Conservation (phyloP, 495 filamentous ascomycete species). For the Venustampulla echinocandica region DNA sequence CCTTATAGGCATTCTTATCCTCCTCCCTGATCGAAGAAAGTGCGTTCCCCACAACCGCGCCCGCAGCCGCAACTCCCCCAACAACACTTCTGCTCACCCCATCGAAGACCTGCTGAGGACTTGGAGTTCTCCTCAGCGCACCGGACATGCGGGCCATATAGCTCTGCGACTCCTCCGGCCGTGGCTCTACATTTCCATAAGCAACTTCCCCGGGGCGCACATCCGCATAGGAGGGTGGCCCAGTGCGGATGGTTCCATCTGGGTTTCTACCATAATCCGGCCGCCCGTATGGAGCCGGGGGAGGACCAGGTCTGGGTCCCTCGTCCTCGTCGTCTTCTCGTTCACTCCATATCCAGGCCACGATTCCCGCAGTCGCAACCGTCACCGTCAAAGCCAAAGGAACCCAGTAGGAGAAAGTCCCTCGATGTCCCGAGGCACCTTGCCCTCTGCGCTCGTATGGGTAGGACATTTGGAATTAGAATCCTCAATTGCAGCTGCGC, state of each 20-base stretch:
- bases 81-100: slow-evolving; percentile 65
- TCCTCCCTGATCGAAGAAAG: slow-evolving; percentile 80
- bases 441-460: slow-evolving; percentile 55
- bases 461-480: slow-evolving; percentile 70
- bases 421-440: slow-evolving; percentile 53
- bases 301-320: slow-evolving; percentile 39
- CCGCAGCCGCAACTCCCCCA: slow-evolving; percentile 76
- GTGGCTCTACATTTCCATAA: slow-evolving; percentile 30
- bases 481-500: slow-evolving; percentile 1
- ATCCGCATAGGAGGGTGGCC: slow-evolving; percentile 29
- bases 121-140: slow-evolving; percentile 77
- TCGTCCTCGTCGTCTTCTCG: slow-evolving; percentile 62
- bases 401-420: slow-evolving; percentile 73
- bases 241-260: slow-evolving; percentile 32
- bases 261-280: slow-evolving; percentile 40
- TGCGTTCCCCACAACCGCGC: slow-evolving; percentile 66
- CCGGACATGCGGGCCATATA: slow-evolving; percentile 74
- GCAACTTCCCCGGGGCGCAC: slow-evolving; percentile 30
- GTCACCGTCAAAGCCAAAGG: slow-evolving; percentile 77
- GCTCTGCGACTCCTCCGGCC: slow-evolving; percentile 38
- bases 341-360: slow-evolving; percentile 90
- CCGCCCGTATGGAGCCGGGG: slow-evolving; percentile 8
- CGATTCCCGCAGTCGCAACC: slow-evolving; percentile 72
- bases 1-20: slow-evolving; percentile 67
- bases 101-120: slow-evolving; percentile 81